Conservation (phyloP, 2,329 filamentous ascomycete genomes). For the Fusarium multiceps region DNA sequence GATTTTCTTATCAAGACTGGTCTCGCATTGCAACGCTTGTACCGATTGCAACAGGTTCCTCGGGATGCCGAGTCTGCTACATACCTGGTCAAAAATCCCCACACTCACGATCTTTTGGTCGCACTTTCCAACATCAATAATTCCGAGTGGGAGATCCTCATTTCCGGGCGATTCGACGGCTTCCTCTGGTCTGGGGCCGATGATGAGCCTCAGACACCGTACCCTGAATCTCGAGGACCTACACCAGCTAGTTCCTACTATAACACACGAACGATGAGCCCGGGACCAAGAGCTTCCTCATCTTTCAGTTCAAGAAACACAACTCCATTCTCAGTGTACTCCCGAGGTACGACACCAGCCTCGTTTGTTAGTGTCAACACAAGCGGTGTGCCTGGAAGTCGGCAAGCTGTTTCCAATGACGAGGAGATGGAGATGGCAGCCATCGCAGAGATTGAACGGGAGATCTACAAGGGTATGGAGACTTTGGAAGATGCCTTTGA, state of each 20-base stretch:
- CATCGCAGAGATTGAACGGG: slow-evolving; percentile 89
- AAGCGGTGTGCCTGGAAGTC: slow-evolving; percentile 55
- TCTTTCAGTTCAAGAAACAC: slow-evolving; percentile 58
- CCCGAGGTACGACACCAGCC: slow-evolving; percentile 66
- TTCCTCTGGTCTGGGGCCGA: slow-evolving; percentile 96
- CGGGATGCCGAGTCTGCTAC: slow-evolving; percentile 88
- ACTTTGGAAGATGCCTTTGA: slow-evolving; percentile 94
- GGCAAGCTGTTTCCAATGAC: slow-evolving; percentile 82
- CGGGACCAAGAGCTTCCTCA: slow-evolving; percentile 55
- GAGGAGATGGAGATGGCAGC: slow-evolving; percentile 94
- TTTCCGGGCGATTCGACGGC: slow-evolving; percentile 92
- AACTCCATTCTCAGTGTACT: slow-evolving; percentile 63
- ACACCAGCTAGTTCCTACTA: slow-evolving; percentile 65
- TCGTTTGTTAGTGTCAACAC: slow-evolving; percentile 70
- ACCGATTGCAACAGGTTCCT: slow-evolving; percentile 77
- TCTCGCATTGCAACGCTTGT: slow-evolving; percentile 84
- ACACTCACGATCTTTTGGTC: slow-evolving; percentile 85
- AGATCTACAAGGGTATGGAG: slow-evolving; percentile 96
- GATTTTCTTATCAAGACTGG: slow-evolving; percentile 81
- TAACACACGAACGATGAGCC: slow-evolving; percentile 53
- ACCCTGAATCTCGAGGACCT: slow-evolving; percentile 63
- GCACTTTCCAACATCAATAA: slow-evolving; percentile 88
- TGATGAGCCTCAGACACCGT: slow-evolving; percentile 57
- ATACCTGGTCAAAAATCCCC: slow-evolving; percentile 84
- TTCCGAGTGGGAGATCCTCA: slow-evolving; percentile 96